A percentile compares a stretch with the other conserved stretches of the same genome.
These are phyloP conservation scores for Periconia sp. DNA, from an alignment of 2,329 filamentous ascomycete species.

Conservation along the genomic window DNA sequence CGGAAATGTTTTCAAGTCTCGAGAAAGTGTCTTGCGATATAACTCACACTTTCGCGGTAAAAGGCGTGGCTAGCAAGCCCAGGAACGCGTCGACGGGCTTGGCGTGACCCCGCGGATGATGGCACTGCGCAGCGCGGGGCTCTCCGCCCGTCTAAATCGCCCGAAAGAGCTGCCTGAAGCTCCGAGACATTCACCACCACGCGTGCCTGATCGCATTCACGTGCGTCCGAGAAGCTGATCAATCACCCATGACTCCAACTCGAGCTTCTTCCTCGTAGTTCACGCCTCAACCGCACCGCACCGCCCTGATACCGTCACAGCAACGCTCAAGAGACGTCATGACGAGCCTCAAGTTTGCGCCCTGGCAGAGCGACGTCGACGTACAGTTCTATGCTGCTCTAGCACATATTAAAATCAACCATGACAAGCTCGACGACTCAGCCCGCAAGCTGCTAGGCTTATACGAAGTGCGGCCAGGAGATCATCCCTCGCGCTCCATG, in stretches of 20 bases:
- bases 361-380: slow-evolving; percentile 93
- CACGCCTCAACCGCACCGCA: not conserved
- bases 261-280: not conserved
- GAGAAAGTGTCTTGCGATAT: too few relatives aligned
- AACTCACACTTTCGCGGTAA: not conserved
- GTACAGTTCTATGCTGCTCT: slow-evolving; percentile 92
- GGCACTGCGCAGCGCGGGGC: slow-evolving; percentile 11
- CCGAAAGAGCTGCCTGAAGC: slow-evolving; percentile 8
- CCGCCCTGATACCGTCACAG: slow-evolving; percentile 1
- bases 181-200: slow-evolving; percentile 28
- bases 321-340: slow-evolving; percentile 29
- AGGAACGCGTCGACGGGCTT: slow-evolving; percentile 30
- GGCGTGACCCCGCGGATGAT: slow-evolving; percentile 16
- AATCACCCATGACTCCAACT: slow-evolving; percentile 24
- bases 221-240: slow-evolving; percentile 15
- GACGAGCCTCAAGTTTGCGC: slow-evolving; percentile 73
- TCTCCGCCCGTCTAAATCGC: not conserved
- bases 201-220: slow-evolving; percentile 27
- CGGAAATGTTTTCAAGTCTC: not conserved
- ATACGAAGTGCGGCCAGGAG: slow-evolving; percentile 80
- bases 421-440: slow-evolving; percentile 96
- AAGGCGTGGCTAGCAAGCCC: slow-evolving; percentile 3
- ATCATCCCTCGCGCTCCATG: slow-evolving; percentile 76
- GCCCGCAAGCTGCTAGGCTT: slow-evolving; percentile 84
- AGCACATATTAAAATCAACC: slow-evolving; percentile 92